Evolutionary conservation across 2,329 filamentous ascomycete genomes (phyloP), one percentile per base, ranked within the genome.

Genomic region (Thermomyces lanuginosus): DNA sequence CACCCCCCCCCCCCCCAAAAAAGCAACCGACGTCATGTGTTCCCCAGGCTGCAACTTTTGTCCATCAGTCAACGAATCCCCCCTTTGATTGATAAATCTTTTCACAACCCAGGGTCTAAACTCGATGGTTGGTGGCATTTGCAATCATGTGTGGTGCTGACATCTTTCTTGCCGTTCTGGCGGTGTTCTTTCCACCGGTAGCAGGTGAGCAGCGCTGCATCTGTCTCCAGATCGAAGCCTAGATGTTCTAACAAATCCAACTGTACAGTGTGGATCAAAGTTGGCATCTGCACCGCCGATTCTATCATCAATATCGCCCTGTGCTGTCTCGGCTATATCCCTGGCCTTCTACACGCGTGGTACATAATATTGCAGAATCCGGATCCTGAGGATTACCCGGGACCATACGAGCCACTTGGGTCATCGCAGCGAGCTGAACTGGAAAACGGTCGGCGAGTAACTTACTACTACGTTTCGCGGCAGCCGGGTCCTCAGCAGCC

Each of bases 281-380:
- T 77, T 45, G 89, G 89, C 37, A 65, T 98, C 58, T 98, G 89
- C 64, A 79, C 75, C 36, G 82, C 76, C 31, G 89, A 95, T 59
- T 86, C 79, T 6, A 46, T 95, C 44, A 92, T 98, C 63, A 98
- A 98, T 62, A 75, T 95, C 53, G 76, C 84, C 24, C 81, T 95
- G 44, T 89, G 78, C 55, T 50, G 71, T 28, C 70, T 86, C 12
- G 79, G 76, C 43, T 82, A 66, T 47, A 55, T 95, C 33, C 86
- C 86, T 11, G 86, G 86, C 34, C 76, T 95, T 26, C 61, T 98
- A 2, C 89, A 98, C 60, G 72, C 84, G 36, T 95, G 89, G 86
- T 98, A 95, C 66, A 92, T 95, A 55, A 93, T 98, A 56, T 70
- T 80, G 44, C 77, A 80, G 48, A 80, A 76, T 52, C 89, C 89